Evolutionary conservation across 2,329 filamentous ascomycete species (phyloP), one percentile per base, ranked within the genome.

Genomic region (Aureobasidium vineae): DNA sequence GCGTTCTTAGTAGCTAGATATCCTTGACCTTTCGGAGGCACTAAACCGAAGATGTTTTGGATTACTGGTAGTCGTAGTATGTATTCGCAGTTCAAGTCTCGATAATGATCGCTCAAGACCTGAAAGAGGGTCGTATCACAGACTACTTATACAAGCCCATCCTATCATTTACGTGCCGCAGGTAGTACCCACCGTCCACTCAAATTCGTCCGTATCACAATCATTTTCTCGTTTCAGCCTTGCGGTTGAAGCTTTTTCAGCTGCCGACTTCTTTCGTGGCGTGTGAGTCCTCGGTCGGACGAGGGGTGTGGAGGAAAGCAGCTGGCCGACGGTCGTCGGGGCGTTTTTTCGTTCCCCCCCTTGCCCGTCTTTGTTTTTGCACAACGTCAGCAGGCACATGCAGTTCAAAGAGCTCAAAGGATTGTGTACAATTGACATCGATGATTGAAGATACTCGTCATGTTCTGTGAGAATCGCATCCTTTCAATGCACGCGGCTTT

Each of bases 151-250:
- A 56, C 11, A 41, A 36, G 10, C 36, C 8, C 33, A 56, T 15
- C 53, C 53, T 41, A 56, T 40, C 36, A 11, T n/a, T 49, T 28
- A n/a, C 36, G 53, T 56, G 53, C 53, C 53, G 53, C 53, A 56
- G 10, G n/a, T 4, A 21, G 28, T n/a, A 23, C 31, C 10, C 26
- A 19, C 23, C 21, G 16, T 43, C 40, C n/a, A n/a, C 40, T 45
- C 43, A 13, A 21, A 8, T 23, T 10, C 40, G 10, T 33, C 2
- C 40, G 38, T 59, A 59, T 45, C 40, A 59, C 54, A 43, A 59
- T 40, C 54, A 59, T 59, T 59, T 45, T 16, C 54, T 59, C 54
- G 23, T 59, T 59, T 43, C 38, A 59, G 54, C 54, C 38, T 59
- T 57, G 36, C 23, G n/a, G 28, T 28, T 40, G 31, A n/a, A 53